Evolutionary conservation across 345 rosid species (phyloP).

Genomic region (Eucalyptus pumila): DNA sequence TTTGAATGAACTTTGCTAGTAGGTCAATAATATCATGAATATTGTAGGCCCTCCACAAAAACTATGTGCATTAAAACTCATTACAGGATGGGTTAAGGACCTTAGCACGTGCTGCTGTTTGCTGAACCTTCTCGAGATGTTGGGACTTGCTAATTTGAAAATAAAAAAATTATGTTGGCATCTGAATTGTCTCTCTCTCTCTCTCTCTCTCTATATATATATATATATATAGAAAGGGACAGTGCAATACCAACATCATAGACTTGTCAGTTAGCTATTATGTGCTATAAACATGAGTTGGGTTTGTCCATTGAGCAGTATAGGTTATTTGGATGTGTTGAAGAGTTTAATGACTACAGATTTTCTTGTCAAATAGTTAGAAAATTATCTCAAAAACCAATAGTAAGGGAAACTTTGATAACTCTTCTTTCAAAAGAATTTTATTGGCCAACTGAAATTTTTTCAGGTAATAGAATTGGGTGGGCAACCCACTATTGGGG

Average conservation of each 20-base stretch:
- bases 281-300: not conserved
- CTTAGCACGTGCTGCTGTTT: not conserved
- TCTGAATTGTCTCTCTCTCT: not conserved
- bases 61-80: not conserved
- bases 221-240: not conserved
- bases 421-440: not conserved
- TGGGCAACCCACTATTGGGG: conserved; percentile 80
- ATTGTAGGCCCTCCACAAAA: not conserved
- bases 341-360: not conserved
- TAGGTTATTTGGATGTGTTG: not conserved
- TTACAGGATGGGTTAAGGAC: not conserved
- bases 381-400: not conserved
- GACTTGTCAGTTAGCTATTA: not conserved
- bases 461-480: conserved; percentile 82
- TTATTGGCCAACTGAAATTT: not conserved
- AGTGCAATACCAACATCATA: not conserved
- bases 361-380: not conserved
- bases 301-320: not conserved
- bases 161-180: not conserved
- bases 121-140: not conserved
- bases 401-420: not conserved
- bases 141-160: not conserved
- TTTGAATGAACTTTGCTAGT: not conserved
- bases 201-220: not conserved
- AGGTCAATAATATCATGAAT: not conserved